These are phyloP conservation scores for Blepharisma japonicum DNA, from an alignment of 73 alveolate species.

Conservation along the genomic window DNA sequence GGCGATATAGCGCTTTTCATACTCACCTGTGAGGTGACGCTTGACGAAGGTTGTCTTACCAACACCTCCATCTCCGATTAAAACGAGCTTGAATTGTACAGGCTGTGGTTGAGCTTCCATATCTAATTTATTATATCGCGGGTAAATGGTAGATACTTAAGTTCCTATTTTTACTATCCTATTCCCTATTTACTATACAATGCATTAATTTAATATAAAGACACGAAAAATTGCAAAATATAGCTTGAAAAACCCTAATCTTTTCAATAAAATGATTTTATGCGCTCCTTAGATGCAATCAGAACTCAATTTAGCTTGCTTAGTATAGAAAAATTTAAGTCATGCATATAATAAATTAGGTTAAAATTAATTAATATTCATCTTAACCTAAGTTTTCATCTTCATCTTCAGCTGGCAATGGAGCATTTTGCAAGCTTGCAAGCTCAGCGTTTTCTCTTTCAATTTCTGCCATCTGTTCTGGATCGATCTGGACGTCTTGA, in stretches of 20 bases:
- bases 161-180: background rate
- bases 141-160: background rate
- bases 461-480: slow-evolving; percentile 68
- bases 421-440: slow-evolving; percentile 40
- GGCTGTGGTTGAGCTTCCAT: slow-evolving; percentile 31
- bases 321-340: background rate
- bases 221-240: no score
- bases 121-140: background rate
- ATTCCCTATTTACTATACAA: background rate
- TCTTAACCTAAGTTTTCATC: slow-evolving; percentile 50
- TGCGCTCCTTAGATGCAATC: background rate
- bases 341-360: background rate
- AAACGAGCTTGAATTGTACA: slow-evolving; percentile 76
- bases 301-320: background rate
- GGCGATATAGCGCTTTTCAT: slow-evolving; percentile 86
- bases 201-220: no score
- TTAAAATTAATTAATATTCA: background rate
- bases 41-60: slow-evolving; percentile 92
- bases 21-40: slow-evolving; percentile 88
- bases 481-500: slow-evolving; percentile 67
- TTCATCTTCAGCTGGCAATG: slow-evolving; percentile 64
- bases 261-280: background rate
- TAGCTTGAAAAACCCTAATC: background rate
- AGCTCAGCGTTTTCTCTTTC: slow-evolving; percentile 69
- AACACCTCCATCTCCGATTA: slow-evolving; percentile 91